Evolutionary conservation across 2,329 filamentous ascomycete genomes (phyloP).

Genomic region (Ascomycota sp.): DNA sequence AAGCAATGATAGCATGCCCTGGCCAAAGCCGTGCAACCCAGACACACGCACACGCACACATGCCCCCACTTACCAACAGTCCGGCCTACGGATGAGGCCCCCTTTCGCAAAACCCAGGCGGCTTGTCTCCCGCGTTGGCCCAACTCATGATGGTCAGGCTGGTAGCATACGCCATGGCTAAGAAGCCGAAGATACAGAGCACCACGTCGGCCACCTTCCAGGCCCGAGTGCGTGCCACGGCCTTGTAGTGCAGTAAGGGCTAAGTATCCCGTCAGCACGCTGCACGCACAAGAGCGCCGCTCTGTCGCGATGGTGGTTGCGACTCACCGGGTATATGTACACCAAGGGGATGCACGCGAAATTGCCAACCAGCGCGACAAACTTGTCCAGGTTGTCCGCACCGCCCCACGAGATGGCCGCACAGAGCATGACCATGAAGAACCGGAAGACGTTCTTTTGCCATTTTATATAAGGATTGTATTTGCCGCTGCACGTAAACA

Average conservation of each 20-base stretch:
- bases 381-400: constrained; percentile 87
- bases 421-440: constrained; percentile 76
- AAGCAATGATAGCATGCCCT: too few species aligned
- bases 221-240: constrained; percentile 46
- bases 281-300: neutral
- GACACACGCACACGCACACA: neutral
- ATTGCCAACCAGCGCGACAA: constrained; percentile 86
- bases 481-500: constrained; percentile 88
- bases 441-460: constrained; percentile 96
- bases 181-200: constrained; percentile 62
- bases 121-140: constrained; percentile 36
- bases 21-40: neutral
- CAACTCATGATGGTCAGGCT: constrained; percentile 71
- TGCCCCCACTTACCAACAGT: neutral
- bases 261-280: constrained; percentile 21
- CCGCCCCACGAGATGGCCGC: constrained; percentile 79
- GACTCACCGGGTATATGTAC: constrained; percentile 87
- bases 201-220: constrained; percentile 53
- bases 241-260: constrained; percentile 78
- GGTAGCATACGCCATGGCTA: constrained; percentile 87
- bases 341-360: constrained; percentile 96
- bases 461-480: constrained; percentile 98
- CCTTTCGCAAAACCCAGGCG: constrained; percentile 34
- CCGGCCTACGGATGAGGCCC: constrained; percentile 6
- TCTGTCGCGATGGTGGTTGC: neutral